Evolutionary conservation across 257 asterid species (phyloP).

Genomic region (Fraxinus cuspidata): DNA sequence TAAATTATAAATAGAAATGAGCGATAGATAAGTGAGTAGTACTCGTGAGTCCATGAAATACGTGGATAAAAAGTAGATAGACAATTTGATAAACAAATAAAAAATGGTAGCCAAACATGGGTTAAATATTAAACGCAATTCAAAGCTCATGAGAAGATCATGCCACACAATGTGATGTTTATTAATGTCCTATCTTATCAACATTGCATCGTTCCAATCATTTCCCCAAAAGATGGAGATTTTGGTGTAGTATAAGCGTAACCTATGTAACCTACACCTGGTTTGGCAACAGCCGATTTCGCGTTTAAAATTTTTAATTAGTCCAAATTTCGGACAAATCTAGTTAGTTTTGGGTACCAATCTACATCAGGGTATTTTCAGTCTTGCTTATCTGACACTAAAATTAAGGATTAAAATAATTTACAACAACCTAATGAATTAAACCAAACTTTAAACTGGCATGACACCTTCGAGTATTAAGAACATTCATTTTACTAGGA

Average conservation of each 20-base stretch:
- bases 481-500: not conserved
- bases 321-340: not conserved
- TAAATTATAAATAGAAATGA: too few species aligned
- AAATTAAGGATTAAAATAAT: not conserved
- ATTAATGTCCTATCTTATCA: not conserved
- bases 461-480: not conserved
- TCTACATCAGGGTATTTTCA: not conserved
- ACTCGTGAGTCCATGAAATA: too few species aligned
- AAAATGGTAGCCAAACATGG: too few species aligned
- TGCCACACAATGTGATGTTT: not conserved
- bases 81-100: too few species aligned
- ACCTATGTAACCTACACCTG: not conserved
- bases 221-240: not conserved
- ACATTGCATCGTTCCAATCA: not conserved
- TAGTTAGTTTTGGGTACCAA: not conserved
- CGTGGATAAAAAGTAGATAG: too few species aligned
- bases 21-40: too few species aligned
- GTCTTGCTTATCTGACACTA: not conserved
- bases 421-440: not conserved
- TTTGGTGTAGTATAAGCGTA: not conserved
- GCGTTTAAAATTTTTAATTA: not conserved
- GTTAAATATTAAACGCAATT: not conserved
- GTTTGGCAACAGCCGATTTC: not conserved
- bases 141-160: not conserved
- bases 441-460: not conserved